Evolutionary conservation across 1,284 basidiomycete species (phyloP).

Genomic region (Marasmius tenuissimus): DNA sequence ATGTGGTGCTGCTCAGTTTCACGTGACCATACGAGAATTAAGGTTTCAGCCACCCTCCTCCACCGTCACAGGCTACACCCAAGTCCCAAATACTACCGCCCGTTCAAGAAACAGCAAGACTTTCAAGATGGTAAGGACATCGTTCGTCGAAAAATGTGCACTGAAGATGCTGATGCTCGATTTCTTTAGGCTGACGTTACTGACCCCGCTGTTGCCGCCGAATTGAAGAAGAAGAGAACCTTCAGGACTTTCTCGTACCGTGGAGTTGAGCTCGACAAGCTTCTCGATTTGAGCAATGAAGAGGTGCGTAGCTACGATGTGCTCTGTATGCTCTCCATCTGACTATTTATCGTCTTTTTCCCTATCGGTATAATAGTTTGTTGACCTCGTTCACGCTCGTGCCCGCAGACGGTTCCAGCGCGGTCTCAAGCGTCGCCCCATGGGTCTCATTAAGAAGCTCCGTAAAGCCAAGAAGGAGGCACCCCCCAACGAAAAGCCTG

Average conservation of each 20-base stretch:
- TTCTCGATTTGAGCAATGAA: conserved; percentile 95
- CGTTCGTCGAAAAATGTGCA: background rate
- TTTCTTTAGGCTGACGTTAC: conserved; percentile 76
- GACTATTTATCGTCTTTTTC: conserved; percentile 6
- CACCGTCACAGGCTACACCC: background rate
- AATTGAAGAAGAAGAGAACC: conserved; percentile 96
- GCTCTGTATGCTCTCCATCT: background rate
- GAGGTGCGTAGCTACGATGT: conserved; percentile 55
- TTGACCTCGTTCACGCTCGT: conserved; percentile 97
- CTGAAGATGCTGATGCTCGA: conserved; percentile 8
- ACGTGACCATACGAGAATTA: conserved; percentile 33
- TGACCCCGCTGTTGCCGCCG: conserved; percentile 86
- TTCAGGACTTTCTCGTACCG: conserved; percentile 99
- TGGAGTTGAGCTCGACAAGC: conserved; percentile 95
- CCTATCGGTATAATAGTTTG: conserved; percentile 47
- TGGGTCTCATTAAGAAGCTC: conserved; percentile 99
- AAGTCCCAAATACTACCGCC: conserved; percentile 10
- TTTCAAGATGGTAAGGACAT: conserved; percentile 55
- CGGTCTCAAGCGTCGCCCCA: conserved; percentile 96
- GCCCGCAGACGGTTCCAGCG: conserved; percentile 99
- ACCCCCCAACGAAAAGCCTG: conserved; percentile 96
- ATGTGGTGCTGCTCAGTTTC: conserved; percentile 57
- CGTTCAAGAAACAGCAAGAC: conserved; percentile 22
- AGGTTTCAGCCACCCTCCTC: conserved; percentile 34
- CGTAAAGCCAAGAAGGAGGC: conserved; percentile 99